These are phyloP conservation scores for Irpex sp. DNA, from an alignment of 1,284 basidiomycete genomes.

Conservation along the genomic window DNA sequence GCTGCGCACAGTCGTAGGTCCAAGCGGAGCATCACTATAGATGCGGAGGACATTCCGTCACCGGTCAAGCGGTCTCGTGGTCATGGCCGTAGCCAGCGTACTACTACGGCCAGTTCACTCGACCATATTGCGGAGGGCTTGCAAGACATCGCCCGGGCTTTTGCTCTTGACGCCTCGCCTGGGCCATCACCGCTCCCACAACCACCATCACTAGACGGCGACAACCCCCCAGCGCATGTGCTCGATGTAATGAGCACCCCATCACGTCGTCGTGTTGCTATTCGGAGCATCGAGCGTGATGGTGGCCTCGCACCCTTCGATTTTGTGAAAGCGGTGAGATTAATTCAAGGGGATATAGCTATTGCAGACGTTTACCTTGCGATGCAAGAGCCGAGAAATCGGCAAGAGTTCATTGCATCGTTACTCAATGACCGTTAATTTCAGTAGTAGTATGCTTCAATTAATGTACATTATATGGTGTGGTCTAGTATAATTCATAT, in stretches of 20 bases:
- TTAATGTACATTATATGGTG: neutral
- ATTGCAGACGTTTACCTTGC: neutral
- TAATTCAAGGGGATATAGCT: neutral
- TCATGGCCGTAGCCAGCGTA: neutral
- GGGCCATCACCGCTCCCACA: too few relatives aligned
- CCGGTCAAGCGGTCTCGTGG: neutral
- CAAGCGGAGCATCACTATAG: too few relatives aligned
- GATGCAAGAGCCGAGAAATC: neutral
- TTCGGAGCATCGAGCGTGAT: neutral
- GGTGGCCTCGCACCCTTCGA: neutral
- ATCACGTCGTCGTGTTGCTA: neutral
- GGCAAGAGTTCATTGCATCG: neutral
- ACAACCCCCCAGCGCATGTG: too few relatives aligned
- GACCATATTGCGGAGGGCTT: neutral
- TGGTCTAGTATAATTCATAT: too few relatives aligned
- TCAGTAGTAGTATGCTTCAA: neutral
- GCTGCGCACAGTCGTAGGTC: too few relatives aligned
- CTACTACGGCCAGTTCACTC: neutral
- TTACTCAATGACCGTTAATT: neutral
- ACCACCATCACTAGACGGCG: too few relatives aligned
- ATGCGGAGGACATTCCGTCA: neutral
- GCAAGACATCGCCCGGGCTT: too few relatives aligned
- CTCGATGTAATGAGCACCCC: conserved; percentile 17
- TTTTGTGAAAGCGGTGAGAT: neutral
- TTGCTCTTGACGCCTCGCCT: too few relatives aligned